Conservation (phyloP, 495 filamentous ascomycete genomes). For the Aspergillus panamensis region DNA sequence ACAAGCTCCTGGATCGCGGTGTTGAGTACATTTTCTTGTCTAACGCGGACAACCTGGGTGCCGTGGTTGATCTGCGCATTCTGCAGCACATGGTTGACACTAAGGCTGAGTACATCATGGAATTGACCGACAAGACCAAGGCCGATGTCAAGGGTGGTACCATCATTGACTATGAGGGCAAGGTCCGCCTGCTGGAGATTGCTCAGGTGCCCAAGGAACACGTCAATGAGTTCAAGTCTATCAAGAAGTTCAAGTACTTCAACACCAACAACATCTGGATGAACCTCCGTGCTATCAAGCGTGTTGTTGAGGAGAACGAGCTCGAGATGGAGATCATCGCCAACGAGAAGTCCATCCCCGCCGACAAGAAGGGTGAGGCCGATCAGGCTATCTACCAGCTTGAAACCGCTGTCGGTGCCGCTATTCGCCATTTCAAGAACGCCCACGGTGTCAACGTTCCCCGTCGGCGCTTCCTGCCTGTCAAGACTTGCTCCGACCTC, state of each 20-base stretch:
- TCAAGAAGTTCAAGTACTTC: conserved; percentile 99
- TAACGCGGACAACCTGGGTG: conserved; percentile 98
- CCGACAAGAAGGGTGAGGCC: conserved; percentile 99
- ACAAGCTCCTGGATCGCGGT: conserved; percentile 89
- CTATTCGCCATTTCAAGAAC: conserved; percentile 97
- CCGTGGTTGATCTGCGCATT: conserved; percentile 95
- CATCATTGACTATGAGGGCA: conserved; percentile 98
- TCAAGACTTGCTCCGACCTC: conserved; percentile 99
- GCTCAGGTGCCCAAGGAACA: conserved; percentile 99
- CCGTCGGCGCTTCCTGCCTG: conserved; percentile 93
- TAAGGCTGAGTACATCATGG: conserved; percentile 97
- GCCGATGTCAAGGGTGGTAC: conserved; percentile 99
- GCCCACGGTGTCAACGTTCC: conserved; percentile 99
- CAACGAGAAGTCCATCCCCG: conserved; percentile 96
- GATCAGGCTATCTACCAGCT: conserved; percentile 97
- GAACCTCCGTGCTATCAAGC: conserved; percentile 96
- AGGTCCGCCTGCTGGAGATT: conserved; percentile 94
- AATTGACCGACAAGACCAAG: conserved; percentile 99
- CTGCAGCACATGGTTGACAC: conserved; percentile 99
- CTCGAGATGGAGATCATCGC: conserved; percentile 99
- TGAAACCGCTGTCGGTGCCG: conserved; percentile 96
- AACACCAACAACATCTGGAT: conserved; percentile 99
- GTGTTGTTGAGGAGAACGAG: conserved; percentile 97
- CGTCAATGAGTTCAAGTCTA: conserved; percentile 99
- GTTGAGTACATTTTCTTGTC: conserved; percentile 98